phyloP scores from a whole-genome alignment of 176 grass and related monocot species.

The Aegilops tauschii region DNA sequence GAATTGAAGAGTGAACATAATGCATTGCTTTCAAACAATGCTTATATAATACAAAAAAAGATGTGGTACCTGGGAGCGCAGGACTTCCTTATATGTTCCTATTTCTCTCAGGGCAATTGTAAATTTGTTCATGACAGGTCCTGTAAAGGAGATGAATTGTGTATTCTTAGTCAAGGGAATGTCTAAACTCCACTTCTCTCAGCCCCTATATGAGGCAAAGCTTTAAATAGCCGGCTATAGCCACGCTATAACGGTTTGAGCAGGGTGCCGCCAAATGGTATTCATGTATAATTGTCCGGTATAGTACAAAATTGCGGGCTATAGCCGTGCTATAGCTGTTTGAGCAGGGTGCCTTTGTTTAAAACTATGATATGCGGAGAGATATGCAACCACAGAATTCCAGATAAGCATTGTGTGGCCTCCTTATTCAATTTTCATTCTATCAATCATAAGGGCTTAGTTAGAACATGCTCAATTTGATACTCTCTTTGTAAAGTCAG shows the following conservation, averaged over 20 bases:
- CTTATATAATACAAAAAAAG: constrained; percentile 6
- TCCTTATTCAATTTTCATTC: neutral
- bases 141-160: constrained; percentile 47
- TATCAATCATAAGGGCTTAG: neutral
- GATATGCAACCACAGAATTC: neutral
- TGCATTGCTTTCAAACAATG: neutral
- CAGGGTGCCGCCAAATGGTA: too few relatives aligned
- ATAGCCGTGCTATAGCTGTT: too few relatives aligned
- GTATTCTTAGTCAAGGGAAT: constrained; percentile 29
- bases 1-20: neutral
- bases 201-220: neutral
- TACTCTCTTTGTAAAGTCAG: constrained; percentile 3
- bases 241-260: too few relatives aligned
- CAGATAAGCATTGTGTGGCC: neutral
- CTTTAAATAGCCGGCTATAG: too few relatives aligned
- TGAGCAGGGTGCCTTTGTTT: too few relatives aligned
- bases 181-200: neutral
- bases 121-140: constrained; percentile 95
- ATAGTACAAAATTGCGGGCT: too few relatives aligned
- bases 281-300: too few relatives aligned
- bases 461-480: neutral
- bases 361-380: too few relatives aligned
- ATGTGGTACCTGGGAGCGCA: constrained; percentile 83
- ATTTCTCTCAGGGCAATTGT: constrained; percentile 97
- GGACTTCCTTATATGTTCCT: constrained; percentile 96